Conservation (phyloP, 192 early-diverging fungal genomes). For the Borealophlyctis nickersoniae region DNA sequence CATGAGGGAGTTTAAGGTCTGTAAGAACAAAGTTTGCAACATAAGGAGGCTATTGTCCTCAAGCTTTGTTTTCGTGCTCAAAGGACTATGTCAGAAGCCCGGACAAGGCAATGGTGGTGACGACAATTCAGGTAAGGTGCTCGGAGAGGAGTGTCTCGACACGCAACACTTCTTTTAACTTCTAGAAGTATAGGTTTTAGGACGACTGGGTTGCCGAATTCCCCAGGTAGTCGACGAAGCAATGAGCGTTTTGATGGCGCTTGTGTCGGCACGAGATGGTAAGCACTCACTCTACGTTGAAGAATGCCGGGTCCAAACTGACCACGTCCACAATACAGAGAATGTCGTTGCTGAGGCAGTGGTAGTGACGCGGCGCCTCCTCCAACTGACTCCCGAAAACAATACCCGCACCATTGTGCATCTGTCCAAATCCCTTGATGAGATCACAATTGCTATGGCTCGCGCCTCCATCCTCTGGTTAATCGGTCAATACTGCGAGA, state of each 20-base stretch:
- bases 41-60: too few species aligned
- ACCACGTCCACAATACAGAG: constrained; percentile 44
- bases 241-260: constrained; percentile 34
- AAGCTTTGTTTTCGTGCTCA: background rate
- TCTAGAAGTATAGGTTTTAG: constrained; percentile 40
- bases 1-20: constrained; percentile 72
- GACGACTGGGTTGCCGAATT: constrained; percentile 16
- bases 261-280: constrained; percentile 29
- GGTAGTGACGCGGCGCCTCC: constrained; percentile 65
- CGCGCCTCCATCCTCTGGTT: constrained; percentile 85
- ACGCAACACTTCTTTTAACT: too few species aligned
- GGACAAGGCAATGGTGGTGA: constrained; percentile 63
- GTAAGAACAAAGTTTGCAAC: too few species aligned
- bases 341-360: constrained; percentile 72
- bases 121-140: constrained; percentile 58
- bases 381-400: constrained; percentile 45
- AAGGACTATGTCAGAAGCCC: constrained; percentile 68
- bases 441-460: constrained; percentile 67
- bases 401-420: constrained; percentile 22
- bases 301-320: background rate
- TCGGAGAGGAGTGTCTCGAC: too few species aligned
- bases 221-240: constrained; percentile 51
- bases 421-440: constrained; percentile 60
- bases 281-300: background rate
- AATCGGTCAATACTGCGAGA: constrained; percentile 72